Evolutionary conservation across 768 basidiomycete species (phyloP), one percentile per base, ranked within the genome.

Genomic region (Favolaschia claudopus): DNA sequence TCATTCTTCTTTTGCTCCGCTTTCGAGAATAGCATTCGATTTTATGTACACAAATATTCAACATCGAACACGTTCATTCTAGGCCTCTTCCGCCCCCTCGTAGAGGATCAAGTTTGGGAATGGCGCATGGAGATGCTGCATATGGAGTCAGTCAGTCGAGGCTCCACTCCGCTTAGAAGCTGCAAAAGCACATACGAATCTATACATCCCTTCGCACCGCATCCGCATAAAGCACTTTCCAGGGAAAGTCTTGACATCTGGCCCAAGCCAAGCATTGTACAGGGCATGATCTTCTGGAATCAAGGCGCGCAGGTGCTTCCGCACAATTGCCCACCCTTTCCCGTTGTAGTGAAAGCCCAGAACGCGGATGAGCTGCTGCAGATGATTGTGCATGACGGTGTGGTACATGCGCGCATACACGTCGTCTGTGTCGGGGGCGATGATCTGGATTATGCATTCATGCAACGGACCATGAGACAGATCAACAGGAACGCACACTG

Each of bases 181-280:
- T 43, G 48, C 39, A 51, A 7, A 37, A 24, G 34, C 14, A 78
- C 83, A 76, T 63, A 85, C 84, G 66, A 79, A 80, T 69, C 83
- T 74, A 74, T 82, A 82, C 79, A 82, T 81, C 44, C 79, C 82
- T 32, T 80, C 76, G 76, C 85, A 79, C 53, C 84, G 74, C 84
- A 85, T 86, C 22, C 84, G 77, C 69, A 87, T 73, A 67, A 83
- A 84, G 64, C 84, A 85, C 66, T 85, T 85, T 4, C 82, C 82
- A 13, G 80, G 79, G 32, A 86, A 65, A 7, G 79, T 83, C 62
- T 75, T 81, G 33, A 73, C 75, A 29, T 80, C 79, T 19, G 78
- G 76, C 13, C 79, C 76, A 47, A 85, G 70, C 85, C 84, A 86
- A 14, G 81, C 76, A n/a, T 68, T 67, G 57, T 80, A 77, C 20